Base-by-base conservation (phyloP, 192 early-diverging fungal genomes). In the Linnemannia zychae region DNA sequence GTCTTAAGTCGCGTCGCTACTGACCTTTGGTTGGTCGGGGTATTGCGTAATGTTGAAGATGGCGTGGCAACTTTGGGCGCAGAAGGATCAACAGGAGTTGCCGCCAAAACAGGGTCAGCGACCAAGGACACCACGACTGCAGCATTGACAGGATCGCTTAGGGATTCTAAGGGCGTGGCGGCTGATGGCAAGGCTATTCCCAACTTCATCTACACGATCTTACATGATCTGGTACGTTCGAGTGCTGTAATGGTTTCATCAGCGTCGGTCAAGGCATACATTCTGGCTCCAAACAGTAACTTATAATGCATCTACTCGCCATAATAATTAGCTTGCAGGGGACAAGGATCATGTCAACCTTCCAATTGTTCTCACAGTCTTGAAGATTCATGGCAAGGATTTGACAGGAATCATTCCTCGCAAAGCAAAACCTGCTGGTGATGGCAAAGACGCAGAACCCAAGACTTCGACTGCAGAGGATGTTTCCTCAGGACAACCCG, bases 21-120 rank as follows among this genome's bases (percentile, higher is more conserved):
- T 11, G 98, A 99, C 63, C 91, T 99, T 50, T 97, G 96, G 89
- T 82, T 97, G 20, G 92, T 92, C 11, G 96, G 95, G 1, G 90
- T 99, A 20, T 80, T 95, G 38, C 79, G 90, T 17, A 93, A 95
- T 67, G 80, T 92, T 31, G 91, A 93, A 52, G 94, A 95, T 48
- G 92, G 91, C 13, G 81, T 94, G 40, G 78, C 87, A 15, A 90
- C 81, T 18, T 78, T 87, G 12, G 80, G 85, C 87, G 83, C 91
- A 81, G 82, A 87, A 46, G 74, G 81, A 9, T 71, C 76, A 11
- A 31, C 77, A 36, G 78, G 79, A 53, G 87, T 84, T 18, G 44
- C 80, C n/a, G 75, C 72, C 31, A 85, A 85, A 34, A 49, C 83
- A 11, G 89, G 89, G 52, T 88, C 90, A 60, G 77, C 82, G 2